These are phyloP conservation scores for Ganoderma sinense DNA, from an alignment of 1,284 basidiomycete genomes.

Conservation along the genomic window DNA sequence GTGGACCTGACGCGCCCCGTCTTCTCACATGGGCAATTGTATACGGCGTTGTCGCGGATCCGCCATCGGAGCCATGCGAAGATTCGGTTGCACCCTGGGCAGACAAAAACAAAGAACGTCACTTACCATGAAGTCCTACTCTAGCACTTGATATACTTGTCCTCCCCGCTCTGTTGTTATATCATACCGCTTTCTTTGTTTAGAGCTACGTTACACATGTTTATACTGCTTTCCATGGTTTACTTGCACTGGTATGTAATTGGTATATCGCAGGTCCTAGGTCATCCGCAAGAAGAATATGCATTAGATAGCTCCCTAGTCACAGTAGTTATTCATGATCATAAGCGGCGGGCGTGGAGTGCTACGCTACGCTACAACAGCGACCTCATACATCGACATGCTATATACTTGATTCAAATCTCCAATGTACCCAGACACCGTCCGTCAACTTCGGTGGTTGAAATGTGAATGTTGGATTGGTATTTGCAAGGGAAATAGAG, in stretches of 20 bases:
- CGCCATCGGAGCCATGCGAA: constrained; percentile 38
- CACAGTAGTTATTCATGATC: not conserved
- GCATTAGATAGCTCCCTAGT: not conserved
- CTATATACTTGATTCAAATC: constrained; percentile 10
- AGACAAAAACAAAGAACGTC: constrained; percentile 35
- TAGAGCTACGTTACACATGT: not conserved
- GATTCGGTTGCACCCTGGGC: constrained; percentile 30
- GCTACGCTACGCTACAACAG: constrained; percentile 28
- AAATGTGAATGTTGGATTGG: not conserved
- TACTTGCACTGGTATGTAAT: not conserved
- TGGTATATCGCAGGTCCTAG: not conserved
- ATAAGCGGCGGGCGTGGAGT: constrained; percentile 14
- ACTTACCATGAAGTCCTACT: constrained; percentile 34
- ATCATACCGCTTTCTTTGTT: not conserved
- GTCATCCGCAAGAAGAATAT: not conserved
- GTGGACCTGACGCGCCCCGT: constrained; percentile 45
- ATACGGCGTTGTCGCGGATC: constrained; percentile 50
- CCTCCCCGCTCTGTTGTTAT: not conserved
- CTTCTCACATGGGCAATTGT: constrained; percentile 54
- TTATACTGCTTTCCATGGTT: not conserved
- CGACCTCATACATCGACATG: constrained; percentile 19
- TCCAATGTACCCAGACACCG: not conserved
- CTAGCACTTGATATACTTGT: not conserved
- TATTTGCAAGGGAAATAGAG: not conserved
- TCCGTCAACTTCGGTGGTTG: not conserved